Base-by-base conservation (phyloP, 345 rosid species). In the Noccaea bulbosa region DNA sequence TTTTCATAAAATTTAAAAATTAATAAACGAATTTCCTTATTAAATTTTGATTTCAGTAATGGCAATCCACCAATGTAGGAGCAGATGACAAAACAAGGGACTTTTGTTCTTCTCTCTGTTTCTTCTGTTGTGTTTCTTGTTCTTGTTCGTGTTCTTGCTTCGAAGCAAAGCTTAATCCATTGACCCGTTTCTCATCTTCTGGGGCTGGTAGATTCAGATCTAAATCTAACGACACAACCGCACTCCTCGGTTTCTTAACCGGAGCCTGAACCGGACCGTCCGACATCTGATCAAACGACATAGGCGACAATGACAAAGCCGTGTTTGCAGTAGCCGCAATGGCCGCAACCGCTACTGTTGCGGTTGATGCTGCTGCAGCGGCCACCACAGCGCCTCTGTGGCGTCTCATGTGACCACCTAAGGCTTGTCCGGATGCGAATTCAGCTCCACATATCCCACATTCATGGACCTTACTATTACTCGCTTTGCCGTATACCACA, bases 181-280 rank as follows among this genome's bases (percentile, higher is more conserved):
- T 62, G 75, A 82, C 84, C 24, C 78, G 59, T 32, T 79, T 77
- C 55, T 89, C 89, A 46, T 89, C 97, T 66, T 90, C 97, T 1
- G 97, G 97, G 0, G 96, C 98, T 1, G 99, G 99, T 56, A 92
- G 92, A 78, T 95, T 95, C 54, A 95, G 99, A 86, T 95, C 99
- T 78, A 94, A 81, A 59, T 83, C 88, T 61, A 92, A 83, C 30
- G 93, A 86, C 81, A 88, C 58, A 27, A 68, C 75, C 38, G 80
- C 87, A 48, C 86, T 88, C 16, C 77, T 71, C 3, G 65, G 69
- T 65, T 57, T 77, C 73, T 77, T 77, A 64, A 71, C 77, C 40
- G 79, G 79, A 63, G 30, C 52, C 34, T 78, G 85, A 79, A 79
- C 71, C 17, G 72, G 68, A 50, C 81, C 77, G 3, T 74, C 76